A percentile compares a stretch with the other conserved stretches of the same genome.
phyloP scores from a whole-genome alignment of 305 asterid genomes.

The Galium porrigens region DNA sequence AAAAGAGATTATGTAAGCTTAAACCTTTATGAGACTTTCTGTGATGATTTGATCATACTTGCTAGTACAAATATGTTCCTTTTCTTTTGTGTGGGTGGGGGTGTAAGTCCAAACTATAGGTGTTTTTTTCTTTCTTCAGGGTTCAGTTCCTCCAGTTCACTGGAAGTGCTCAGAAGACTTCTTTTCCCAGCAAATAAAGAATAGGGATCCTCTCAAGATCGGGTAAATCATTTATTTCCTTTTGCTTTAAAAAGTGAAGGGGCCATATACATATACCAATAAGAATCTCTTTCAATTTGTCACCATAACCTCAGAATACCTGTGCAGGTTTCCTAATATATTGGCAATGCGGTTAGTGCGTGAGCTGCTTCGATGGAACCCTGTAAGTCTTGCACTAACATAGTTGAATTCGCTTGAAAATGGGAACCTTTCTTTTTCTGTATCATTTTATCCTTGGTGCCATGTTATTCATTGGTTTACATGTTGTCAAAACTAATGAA shows the following conservation, averaged over 20 bases:
- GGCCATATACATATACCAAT: background rate
- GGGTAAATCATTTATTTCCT: constrained; percentile 37
- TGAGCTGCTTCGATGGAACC: constrained; percentile 71
- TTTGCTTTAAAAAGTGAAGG: constrained; percentile 10
- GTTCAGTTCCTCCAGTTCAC: constrained; percentile 68
- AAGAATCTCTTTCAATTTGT: background rate
- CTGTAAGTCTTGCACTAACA: constrained; percentile 42
- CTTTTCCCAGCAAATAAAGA: constrained; percentile 55
- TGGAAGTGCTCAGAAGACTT: constrained; percentile 96
- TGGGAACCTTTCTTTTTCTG: background rate
- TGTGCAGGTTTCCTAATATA: constrained; percentile 65
- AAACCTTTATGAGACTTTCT: background rate
- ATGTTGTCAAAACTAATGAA: background rate
- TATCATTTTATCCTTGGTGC: background rate
- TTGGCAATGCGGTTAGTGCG: constrained; percentile 77
- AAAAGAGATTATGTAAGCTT: constrained; percentile 43
- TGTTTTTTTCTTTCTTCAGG: constrained; percentile 24
- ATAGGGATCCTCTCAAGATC: constrained; percentile 82
- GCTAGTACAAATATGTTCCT: background rate
- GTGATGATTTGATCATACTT: background rate
- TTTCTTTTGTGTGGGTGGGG: no score
- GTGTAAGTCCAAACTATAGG: no score
- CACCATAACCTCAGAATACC: constrained; percentile 5
- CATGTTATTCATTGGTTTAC: background rate
- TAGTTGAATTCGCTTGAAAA: background rate